Evolutionary conservation across 148 eudicot genomes (phyloP).

Genomic region (Hydrangea macrophylla): DNA sequence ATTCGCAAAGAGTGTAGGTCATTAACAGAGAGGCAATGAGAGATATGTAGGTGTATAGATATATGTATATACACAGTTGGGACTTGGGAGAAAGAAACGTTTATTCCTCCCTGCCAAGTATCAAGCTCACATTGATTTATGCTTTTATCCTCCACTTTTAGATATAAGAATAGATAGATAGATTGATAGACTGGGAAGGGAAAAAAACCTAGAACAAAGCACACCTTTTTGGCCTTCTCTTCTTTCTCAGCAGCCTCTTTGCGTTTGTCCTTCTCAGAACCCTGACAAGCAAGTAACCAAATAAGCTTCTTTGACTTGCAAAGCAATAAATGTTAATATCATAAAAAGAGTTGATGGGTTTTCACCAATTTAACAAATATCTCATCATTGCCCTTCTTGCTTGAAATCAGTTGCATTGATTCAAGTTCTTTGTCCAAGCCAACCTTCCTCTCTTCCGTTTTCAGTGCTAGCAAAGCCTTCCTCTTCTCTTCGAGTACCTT

Average conservation of each 20-base stretch:
- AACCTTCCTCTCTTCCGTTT: conserved; percentile 75
- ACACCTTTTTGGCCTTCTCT: conserved; percentile 59
- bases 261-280: conserved; percentile 51
- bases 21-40: too few relatives aligned
- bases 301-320: not conserved
- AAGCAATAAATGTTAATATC: not conserved
- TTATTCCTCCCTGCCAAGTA: too few relatives aligned
- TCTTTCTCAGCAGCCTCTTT: conserved; percentile 60
- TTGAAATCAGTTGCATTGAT: conserved; percentile 66
- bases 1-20: too few relatives aligned
- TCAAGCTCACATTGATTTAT: too few relatives aligned
- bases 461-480: conserved; percentile 55
- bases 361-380: conserved; percentile 68
- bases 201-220: too few relatives aligned
- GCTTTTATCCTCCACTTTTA: too few relatives aligned
- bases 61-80: too few relatives aligned
- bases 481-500: conserved; percentile 81
- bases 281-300: conserved; percentile 29
- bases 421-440: conserved; percentile 54
- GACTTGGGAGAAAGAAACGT: too few relatives aligned
- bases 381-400: conserved; percentile 59
- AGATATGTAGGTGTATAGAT: too few relatives aligned
- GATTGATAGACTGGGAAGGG: too few relatives aligned
- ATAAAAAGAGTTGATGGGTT: not conserved
- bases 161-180: too few relatives aligned